phyloP scores from a whole-genome alignment of 371 early-diverging fungal species.

The Entomophthora muscae region DNA sequence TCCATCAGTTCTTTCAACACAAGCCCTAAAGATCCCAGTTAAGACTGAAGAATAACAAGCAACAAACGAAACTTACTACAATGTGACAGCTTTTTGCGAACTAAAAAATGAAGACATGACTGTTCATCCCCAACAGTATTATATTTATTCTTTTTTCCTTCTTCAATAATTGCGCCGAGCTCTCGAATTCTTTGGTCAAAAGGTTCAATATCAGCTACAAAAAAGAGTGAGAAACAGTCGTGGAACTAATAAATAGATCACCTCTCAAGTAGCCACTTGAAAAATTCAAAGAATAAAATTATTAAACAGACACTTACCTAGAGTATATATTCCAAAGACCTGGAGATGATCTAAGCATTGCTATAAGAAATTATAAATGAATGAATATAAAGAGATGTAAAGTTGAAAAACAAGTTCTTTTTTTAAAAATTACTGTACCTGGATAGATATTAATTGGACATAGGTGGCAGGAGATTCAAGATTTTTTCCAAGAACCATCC shows the following conservation, averaged over 20 bases:
- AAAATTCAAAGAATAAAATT: background rate
- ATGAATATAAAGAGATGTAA: conserved; percentile 1
- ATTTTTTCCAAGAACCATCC: conserved; percentile 58
- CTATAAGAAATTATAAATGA: conserved; percentile 15
- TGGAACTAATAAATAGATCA: too few species aligned
- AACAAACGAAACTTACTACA: conserved; percentile 18
- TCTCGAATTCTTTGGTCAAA: conserved; percentile 36
- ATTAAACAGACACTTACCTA: conserved; percentile 15
- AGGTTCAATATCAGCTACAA: conserved; percentile 32
- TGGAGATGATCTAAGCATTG: conserved; percentile 48
- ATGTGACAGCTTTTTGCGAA: conserved; percentile 10
- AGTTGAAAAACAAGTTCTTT: background rate
- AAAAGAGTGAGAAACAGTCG: too few species aligned
- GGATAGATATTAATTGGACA: conserved; percentile 54
- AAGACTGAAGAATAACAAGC: background rate
- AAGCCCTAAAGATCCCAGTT: conserved; percentile 17
- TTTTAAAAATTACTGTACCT: conserved; percentile 23
- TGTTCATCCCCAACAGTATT: background rate
- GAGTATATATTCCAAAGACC: conserved; percentile 45
- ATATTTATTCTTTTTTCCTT: background rate
- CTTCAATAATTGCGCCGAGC: conserved; percentile 32
- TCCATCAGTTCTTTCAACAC: conserved; percentile 15
- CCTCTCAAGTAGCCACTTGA: too few species aligned
- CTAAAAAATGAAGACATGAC: conserved; percentile 11
- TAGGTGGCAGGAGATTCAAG: conserved; percentile 62